Conservation (phyloP, 202 grass and related monocot species). For the Zizania palustris region DNA sequence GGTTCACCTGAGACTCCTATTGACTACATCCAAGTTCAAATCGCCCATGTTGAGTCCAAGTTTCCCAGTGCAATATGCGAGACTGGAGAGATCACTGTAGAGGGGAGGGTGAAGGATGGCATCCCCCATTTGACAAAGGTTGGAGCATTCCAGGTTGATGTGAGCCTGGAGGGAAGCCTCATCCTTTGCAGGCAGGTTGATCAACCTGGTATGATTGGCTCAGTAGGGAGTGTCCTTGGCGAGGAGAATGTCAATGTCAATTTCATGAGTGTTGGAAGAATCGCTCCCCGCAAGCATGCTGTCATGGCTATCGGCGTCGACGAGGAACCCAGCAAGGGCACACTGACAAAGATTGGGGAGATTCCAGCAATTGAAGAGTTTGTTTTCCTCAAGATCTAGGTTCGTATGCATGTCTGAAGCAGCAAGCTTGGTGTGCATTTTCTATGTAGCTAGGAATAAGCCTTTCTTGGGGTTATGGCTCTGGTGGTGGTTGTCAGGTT, state of each 20-base stretch:
- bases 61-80: slow-evolving; percentile 68
- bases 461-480: not conserved
- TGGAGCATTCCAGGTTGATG: slow-evolving; percentile 77
- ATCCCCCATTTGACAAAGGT: slow-evolving; percentile 82
- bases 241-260: slow-evolving; percentile 89
- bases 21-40: slow-evolving; percentile 78
- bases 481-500: slow-evolving; percentile 8
- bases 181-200: slow-evolving; percentile 90
- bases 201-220: slow-evolving; percentile 83
- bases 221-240: slow-evolving; percentile 63
- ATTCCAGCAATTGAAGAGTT: slow-evolving; percentile 86
- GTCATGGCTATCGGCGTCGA: slow-evolving; percentile 87
- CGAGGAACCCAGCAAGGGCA: slow-evolving; percentile 61
- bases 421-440: slow-evolving; percentile 47
- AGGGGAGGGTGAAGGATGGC: slow-evolving; percentile 75
- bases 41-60: slow-evolving; percentile 72
- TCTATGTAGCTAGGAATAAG: slow-evolving; percentile 65
- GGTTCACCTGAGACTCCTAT: slow-evolving; percentile 72
- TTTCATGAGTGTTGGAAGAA: slow-evolving; percentile 88
- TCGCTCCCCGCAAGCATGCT: slow-evolving; percentile 68
- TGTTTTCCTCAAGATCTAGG: slow-evolving; percentile 83
- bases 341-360: slow-evolving; percentile 73
- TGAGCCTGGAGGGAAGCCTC: slow-evolving; percentile 82
- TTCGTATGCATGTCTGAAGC: slow-evolving; percentile 14
- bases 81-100: slow-evolving; percentile 62